Conservation (phyloP, 75 land plant species). For the Gnetum montanum region DNA sequence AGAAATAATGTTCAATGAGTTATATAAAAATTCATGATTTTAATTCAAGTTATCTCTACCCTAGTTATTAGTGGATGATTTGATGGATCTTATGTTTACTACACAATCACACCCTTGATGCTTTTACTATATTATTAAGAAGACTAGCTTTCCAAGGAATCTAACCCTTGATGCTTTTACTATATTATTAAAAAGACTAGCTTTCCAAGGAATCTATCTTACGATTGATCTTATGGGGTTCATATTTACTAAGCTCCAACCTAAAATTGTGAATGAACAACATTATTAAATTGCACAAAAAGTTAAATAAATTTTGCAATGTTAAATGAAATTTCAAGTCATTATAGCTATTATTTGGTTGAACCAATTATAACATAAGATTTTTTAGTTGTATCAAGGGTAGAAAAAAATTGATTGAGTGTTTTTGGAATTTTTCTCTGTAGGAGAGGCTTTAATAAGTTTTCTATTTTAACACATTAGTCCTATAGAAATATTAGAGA, state of each 20-base stretch:
- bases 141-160: too few species aligned
- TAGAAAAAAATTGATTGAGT: not conserved
- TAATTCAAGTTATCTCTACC: too few species aligned
- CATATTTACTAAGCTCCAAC: slow-evolving; percentile 3
- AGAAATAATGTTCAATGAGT: too few species aligned
- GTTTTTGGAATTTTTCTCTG: not conserved
- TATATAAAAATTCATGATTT: too few species aligned
- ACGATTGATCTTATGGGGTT: not conserved
- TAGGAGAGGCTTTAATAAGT: not conserved
- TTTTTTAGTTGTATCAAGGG: not conserved
- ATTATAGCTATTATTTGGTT: not conserved
- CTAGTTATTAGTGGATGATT: too few species aligned
- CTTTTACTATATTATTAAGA: not conserved
- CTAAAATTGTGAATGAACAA: not conserved
- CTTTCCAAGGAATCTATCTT: not conserved
- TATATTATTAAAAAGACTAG: not conserved
- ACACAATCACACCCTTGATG: too few species aligned
- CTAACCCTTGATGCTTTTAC: not conserved
- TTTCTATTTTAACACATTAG: not conserved
- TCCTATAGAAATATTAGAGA: too few species aligned
- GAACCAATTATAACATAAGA: not conserved
- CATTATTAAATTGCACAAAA: slow-evolving; percentile 1
- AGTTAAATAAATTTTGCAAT: not conserved
- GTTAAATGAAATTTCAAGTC: not conserved
- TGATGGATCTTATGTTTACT: too few species aligned